Conservation (phyloP, 805 yeast genomes). For the Spathaspora sp. region DNA sequence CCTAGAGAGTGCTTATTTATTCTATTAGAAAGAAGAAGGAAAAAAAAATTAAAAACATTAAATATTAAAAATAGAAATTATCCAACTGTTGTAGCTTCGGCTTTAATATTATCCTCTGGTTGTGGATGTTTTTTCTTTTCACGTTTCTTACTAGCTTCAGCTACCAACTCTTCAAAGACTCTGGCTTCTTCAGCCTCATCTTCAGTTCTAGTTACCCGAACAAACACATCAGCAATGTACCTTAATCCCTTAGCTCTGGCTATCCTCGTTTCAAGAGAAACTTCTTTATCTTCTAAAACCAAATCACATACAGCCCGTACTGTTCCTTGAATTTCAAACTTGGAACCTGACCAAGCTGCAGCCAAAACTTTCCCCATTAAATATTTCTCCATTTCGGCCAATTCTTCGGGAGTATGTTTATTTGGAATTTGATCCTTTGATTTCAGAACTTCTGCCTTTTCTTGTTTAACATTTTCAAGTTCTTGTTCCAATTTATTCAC, state of each 20-base stretch:
- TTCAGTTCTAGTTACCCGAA: conserved; percentile 54
- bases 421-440: conserved; percentile 23
- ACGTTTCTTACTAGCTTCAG: conserved; percentile 43
- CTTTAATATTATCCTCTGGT: neutral
- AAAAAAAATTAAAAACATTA: neutral
- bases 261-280: conserved; percentile 41
- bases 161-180: conserved; percentile 68
- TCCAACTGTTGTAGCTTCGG: neutral
- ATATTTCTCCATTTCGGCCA: conserved; percentile 69
- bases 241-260: conserved; percentile 63
- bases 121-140: conserved; percentile 23
- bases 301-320: conserved; percentile 68
- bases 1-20: neutral
- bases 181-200: conserved; percentile 75
- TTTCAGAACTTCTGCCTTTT: conserved; percentile 7
- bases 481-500: conserved; percentile 16
- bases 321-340: conserved; percentile 72
- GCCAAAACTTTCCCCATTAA: conserved; percentile 76
- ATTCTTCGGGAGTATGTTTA: conserved; percentile 50
- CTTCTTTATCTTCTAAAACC: conserved; percentile 56
- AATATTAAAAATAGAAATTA: neutral
- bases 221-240: conserved; percentile 62
- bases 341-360: conserved; percentile 84
- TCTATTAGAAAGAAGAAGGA: neutral
- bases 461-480: conserved; percentile 12